These are phyloP conservation scores for Penicillium decumbens DNA, from an alignment of 2,329 filamentous ascomycete genomes.

Conservation along the genomic window DNA sequence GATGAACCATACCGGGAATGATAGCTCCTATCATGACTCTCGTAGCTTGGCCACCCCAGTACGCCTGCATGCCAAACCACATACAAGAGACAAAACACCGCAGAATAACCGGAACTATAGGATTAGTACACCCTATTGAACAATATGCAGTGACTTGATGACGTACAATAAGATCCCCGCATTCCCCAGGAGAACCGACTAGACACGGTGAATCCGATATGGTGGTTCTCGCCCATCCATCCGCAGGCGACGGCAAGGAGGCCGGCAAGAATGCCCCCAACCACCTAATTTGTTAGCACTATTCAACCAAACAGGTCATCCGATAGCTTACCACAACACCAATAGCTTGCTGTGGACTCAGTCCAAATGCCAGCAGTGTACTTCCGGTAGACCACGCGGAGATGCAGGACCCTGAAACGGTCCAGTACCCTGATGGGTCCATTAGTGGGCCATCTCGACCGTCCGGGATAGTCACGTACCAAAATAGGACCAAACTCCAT, in stretches of 20 bases:
- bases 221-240: constrained; percentile 26
- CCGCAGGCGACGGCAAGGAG: constrained; percentile 24
- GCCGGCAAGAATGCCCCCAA: constrained; percentile 19
- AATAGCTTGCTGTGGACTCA: neutral
- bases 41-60: neutral
- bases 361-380: constrained; percentile 4
- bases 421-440: constrained; percentile 24
- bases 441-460: constrained; percentile 1
- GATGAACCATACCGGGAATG: neutral
- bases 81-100: neutral
- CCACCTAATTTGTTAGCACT: neutral
- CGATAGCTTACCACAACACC: neutral
- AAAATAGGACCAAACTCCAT: neutral
- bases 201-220: constrained; percentile 27
- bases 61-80: neutral
- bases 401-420: constrained; percentile 27
- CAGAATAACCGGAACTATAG: neutral
- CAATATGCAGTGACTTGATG: neutral
- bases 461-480: neutral
- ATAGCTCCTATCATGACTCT: neutral
- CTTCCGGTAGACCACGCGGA: constrained; percentile 28
- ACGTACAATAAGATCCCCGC: neutral
- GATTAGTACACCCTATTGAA: neutral
- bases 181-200: neutral
- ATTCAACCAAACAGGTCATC: neutral